Conservation (phyloP, 176 grass and related monocot species). For the Triticum aestivum region DNA sequence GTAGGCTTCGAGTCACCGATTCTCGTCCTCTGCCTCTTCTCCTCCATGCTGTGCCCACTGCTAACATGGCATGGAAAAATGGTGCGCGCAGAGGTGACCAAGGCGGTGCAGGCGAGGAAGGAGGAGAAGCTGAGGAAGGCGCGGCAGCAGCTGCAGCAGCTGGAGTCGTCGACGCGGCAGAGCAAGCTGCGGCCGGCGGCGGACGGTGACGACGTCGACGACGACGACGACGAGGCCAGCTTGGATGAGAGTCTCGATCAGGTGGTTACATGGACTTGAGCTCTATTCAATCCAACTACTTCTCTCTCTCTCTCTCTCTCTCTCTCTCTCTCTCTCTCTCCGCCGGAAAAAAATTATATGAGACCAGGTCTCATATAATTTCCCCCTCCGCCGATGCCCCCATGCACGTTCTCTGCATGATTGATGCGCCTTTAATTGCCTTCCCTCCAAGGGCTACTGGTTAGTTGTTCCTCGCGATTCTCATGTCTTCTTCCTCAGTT, state of each 20-base stretch:
- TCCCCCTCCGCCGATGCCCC: not conserved
- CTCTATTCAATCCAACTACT: slow-evolving; percentile 5
- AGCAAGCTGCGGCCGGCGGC: slow-evolving; percentile 7
- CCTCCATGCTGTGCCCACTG: not conserved
- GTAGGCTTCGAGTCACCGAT: not conserved
- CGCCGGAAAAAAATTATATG: no score
- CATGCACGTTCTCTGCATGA: slow-evolving; percentile 47
- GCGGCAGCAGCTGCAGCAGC: slow-evolving; percentile 46
- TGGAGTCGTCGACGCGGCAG: slow-evolving; percentile 26
- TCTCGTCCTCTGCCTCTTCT: not conserved
- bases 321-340: no score
- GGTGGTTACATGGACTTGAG: slow-evolving; percentile 21
- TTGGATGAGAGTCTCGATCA: slow-evolving; percentile 57
- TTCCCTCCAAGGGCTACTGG: not conserved
- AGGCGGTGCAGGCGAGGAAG: slow-evolving; percentile 74
- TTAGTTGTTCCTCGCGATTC: slow-evolving; percentile 42
- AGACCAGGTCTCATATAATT: no score
- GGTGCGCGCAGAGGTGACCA: slow-evolving; percentile 72
- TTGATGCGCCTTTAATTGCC: slow-evolving; percentile 18
- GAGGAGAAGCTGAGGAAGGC: slow-evolving; percentile 68
- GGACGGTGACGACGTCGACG: not conserved
- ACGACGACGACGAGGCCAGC: slow-evolving; percentile 30
- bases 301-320: not conserved
- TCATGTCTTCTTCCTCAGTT: not conserved
- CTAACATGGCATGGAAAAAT: not conserved